A percentile compares a stretch with the other conserved stretches of the same genome.
Evolutionary conservation across 495 filamentous ascomycete genomes (phyloP).

Genomic region (Viridothelium virens): DNA sequence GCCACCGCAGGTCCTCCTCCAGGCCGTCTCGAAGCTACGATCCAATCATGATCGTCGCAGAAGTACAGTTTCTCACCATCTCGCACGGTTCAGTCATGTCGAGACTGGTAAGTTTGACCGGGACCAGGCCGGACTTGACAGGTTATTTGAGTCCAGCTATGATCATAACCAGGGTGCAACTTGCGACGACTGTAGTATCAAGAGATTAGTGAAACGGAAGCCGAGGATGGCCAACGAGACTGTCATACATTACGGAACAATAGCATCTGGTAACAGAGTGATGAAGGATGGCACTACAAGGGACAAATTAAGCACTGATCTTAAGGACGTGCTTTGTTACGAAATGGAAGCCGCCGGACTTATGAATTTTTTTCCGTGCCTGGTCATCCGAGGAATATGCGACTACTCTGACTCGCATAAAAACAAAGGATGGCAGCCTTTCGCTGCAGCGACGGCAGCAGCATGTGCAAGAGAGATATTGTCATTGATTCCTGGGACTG

Average conservation of each 20-base stretch:
- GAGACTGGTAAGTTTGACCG: background rate
- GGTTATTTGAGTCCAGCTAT: conserved; percentile 11
- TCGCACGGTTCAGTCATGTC: background rate
- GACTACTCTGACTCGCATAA: conserved; percentile 30
- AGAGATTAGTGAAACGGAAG: background rate
- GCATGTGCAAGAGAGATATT: conserved; percentile 24
- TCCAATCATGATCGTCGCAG: background rate
- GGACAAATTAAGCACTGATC: conserved; percentile 14
- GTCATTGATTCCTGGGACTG: background rate
- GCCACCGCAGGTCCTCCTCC: background rate
- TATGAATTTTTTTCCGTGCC: conserved; percentile 24
- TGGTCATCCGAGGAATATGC: conserved; percentile 29
- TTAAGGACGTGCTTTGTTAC: conserved; percentile 22
- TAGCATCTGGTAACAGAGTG: conserved; percentile 36
- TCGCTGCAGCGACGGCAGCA: conserved; percentile 25
- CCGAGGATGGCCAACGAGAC: conserved; percentile 11
- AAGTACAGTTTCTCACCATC: background rate
- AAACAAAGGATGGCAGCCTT: conserved; percentile 22
- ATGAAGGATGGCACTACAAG: conserved; percentile 29
- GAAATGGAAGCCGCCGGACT: conserved; percentile 31
- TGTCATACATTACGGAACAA: conserved; percentile 32
- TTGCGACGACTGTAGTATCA: conserved; percentile 12
- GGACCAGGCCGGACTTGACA: background rate
- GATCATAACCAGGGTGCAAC: conserved; percentile 10
- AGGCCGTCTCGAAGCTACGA: conserved; percentile 5